phyloP scores from a whole-genome alignment of 2,329 filamentous ascomycete genomes.

The Exophiala xenobiotica region DNA sequence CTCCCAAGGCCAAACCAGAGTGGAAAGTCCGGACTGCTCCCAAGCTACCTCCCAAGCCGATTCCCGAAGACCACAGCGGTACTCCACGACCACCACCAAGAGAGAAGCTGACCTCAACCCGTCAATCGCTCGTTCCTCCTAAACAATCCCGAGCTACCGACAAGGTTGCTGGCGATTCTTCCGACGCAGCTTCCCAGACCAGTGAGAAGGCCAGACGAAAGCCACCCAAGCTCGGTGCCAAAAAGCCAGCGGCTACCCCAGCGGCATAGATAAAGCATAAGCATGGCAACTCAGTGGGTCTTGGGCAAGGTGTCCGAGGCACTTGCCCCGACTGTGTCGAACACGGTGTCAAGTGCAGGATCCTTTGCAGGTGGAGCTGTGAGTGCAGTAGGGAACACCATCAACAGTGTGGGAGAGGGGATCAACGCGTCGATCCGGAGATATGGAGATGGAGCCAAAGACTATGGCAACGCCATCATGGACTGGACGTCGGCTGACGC shows the following conservation, averaged over 20 bases:
- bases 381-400: slow-evolving; percentile 28
- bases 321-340: slow-evolving; percentile 27
- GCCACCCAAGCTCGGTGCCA: slow-evolving; percentile 30
- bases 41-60: slow-evolving; percentile 31
- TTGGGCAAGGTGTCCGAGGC: slow-evolving; percentile 29
- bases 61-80: slow-evolving; percentile 17
- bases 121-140: slow-evolving; percentile 14
- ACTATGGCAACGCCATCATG: slow-evolving; percentile 34
- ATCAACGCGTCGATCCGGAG: slow-evolving; percentile 27
- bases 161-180: slow-evolving; percentile 5
- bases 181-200: slow-evolving; percentile 19
- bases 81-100: slow-evolving; percentile 23
- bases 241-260: slow-evolving; percentile 18
- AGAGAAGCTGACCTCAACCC: slow-evolving; percentile 28
- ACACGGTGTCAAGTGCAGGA: slow-evolving; percentile 27
- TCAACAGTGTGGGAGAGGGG: slow-evolving; percentile 31
- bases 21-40: slow-evolving; percentile 33
- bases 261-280: slow-evolving; percentile 17
- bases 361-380: slow-evolving; percentile 29
- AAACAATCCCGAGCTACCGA: slow-evolving; percentile 3
- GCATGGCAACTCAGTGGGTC: slow-evolving; percentile 32
- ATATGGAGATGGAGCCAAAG: slow-evolving; percentile 31
- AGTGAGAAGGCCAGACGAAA: slow-evolving; percentile 25
- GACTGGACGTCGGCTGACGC: slow-evolving; percentile 32
- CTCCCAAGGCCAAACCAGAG: slow-evolving; percentile 32